Base-by-base conservation (phyloP, 495 filamentous ascomycete species). In the Aspergillus affinis region DNA sequence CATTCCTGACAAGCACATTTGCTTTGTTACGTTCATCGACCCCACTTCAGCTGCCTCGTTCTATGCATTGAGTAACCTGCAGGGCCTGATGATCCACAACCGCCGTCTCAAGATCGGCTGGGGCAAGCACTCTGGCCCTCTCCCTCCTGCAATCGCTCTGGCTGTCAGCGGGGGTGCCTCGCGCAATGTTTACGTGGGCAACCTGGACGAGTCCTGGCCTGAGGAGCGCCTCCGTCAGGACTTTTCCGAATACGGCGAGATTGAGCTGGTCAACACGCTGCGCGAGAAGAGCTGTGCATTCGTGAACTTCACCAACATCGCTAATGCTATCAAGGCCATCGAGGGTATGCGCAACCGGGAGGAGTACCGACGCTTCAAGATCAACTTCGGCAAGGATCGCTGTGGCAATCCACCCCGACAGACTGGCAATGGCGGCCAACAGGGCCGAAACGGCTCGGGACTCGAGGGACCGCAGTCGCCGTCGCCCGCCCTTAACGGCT, bases 1-100 rank as follows among this genome's bases (percentile, higher is more conserved):
- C 76, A 98, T 98, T 65, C 95, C 94, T 26, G 94, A 98, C 79
- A 98, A 98, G 82, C 94, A 98, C 75, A 98, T 98, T 66, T 98
- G 94, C 81, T 98, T 98, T 65, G 94, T 98, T 45, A 98, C 94
- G 2, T 98, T 98, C 78, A 98, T 98, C 72, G 94, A 98, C 74
- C 94, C 94, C 36, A 98, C 95, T 18, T 94, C 94, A 8, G 95
- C 94, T 15, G 94, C 94, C 52, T 97, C 93, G 4, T 98, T 98
- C 79, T 98, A 97, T 71, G 95, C 94, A 36, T 76, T 98, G 61
- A 97, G 92, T 80, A 97, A 97, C 70, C 80, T 98, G 23, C 94
- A 98, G 76, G 94, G 94, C 4, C 75, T 98, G 59, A 98, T 98
- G 94, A 98, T 98, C 66, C 94, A 98, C 80, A 98, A 98, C 71